phyloP scores from a whole-genome alignment of 306 rosid species.

The Canavalia gladiata region DNA sequence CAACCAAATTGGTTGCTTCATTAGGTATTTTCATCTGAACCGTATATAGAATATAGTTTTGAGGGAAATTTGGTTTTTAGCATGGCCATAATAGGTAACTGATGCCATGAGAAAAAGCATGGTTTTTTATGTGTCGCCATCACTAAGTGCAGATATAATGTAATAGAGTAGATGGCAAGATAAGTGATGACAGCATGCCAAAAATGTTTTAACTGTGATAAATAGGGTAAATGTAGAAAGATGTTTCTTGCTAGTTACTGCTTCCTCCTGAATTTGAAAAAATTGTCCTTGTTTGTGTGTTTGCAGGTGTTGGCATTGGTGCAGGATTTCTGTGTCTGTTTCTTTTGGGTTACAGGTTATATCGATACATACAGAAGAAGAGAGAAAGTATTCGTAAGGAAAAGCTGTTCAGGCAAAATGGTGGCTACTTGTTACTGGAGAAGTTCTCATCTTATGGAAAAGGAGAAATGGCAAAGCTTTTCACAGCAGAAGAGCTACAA shows the following conservation, averaged over 20 bases:
- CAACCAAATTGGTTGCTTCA: conserved; percentile 49
- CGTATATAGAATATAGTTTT: conserved; percentile 18
- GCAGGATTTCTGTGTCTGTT: conserved; percentile 49
- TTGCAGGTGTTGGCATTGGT: conserved; percentile 62
- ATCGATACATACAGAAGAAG: conserved; percentile 45
- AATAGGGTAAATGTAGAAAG: not conserved
- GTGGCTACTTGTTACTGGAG: conserved; percentile 62
- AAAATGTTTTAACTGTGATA: not conserved
- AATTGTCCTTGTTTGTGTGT: not conserved
- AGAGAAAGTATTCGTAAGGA: conserved; percentile 40
- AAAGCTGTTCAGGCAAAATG: conserved; percentile 66
- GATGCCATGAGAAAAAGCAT: not conserved
- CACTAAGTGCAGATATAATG: not conserved
- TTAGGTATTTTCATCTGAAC: conserved; percentile 45
- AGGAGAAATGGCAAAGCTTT: conserved; percentile 56
- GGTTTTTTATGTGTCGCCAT: not conserved
- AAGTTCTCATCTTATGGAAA: conserved; percentile 47
- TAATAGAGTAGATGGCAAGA: conserved; percentile 6
- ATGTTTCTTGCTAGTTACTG: not conserved
- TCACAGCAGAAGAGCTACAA: conserved; percentile 58
- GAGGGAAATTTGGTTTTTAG: conserved; percentile 13
- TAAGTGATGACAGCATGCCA: not conserved
- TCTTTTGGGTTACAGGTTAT: conserved; percentile 48
- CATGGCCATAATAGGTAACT: not conserved
- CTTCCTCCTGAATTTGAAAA: not conserved